phyloP scores from a whole-genome alignment of 1,139 yeast genomes.

The Torulaspora pretoriensis region DNA sequence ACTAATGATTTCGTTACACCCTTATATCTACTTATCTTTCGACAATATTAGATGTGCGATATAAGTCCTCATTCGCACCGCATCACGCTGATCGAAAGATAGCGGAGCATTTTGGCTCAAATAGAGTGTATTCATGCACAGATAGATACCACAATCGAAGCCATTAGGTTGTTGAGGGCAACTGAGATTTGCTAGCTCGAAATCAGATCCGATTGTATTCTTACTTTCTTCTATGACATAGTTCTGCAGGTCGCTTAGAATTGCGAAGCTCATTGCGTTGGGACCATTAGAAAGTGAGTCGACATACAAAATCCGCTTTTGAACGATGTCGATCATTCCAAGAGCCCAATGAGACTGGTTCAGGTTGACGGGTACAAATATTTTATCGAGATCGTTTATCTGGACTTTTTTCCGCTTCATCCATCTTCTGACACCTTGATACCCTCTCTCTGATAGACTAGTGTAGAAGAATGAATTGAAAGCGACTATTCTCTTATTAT shows the following conservation, averaged over 20 bases:
- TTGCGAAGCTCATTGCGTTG: conserved; percentile 53
- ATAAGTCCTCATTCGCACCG: conserved; percentile 60
- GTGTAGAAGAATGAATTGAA: conserved; percentile 89
- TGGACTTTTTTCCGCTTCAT: conserved; percentile 76
- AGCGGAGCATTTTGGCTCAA: conserved; percentile 48
- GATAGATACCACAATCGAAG: conserved; percentile 91
- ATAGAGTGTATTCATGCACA: conserved; percentile 72
- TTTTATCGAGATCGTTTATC: conserved; percentile 56
- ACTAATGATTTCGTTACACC: background rate
- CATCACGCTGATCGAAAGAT: conserved; percentile 63
- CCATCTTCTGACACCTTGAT: conserved; percentile 83
- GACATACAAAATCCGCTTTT: conserved; percentile 58
- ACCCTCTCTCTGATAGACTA: conserved; percentile 66
- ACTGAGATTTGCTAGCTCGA: conserved; percentile 39
- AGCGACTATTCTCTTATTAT: conserved; percentile 45
- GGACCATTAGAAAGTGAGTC: conserved; percentile 58
- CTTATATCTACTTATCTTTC: conserved; percentile 6
- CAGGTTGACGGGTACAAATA: conserved; percentile 81
- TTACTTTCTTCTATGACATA: conserved; percentile 60
- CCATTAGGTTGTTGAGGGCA: conserved; percentile 91
- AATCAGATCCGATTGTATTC: conserved; percentile 38
- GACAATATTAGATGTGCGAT: conserved; percentile 46
- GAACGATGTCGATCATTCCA: conserved; percentile 65
- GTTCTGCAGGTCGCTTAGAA: conserved; percentile 50
- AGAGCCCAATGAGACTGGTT: conserved; percentile 90